Conservation (phyloP, 106 monocot species). For the Platanthera guangdongensis region DNA sequence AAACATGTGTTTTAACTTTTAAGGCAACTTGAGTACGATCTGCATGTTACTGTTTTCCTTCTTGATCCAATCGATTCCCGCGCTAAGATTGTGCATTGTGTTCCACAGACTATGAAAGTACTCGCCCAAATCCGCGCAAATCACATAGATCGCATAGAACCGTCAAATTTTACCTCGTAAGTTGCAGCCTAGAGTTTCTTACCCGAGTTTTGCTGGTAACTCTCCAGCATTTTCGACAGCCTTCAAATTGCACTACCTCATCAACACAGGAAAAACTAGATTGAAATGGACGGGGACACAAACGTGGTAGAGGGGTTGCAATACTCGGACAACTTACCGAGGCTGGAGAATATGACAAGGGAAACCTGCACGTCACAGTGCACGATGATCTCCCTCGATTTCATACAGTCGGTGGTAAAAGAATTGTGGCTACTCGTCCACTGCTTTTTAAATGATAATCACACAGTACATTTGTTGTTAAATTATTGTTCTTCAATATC, state of each 20-base stretch:
- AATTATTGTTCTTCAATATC: no score
- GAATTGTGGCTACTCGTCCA: no score
- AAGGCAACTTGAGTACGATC: conserved; percentile 68
- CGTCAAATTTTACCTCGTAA: conserved; percentile 53
- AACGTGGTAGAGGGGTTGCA: conserved; percentile 60
- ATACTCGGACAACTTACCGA: conserved; percentile 84
- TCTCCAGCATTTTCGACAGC: conserved; percentile 72
- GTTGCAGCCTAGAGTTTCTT: conserved; percentile 85
- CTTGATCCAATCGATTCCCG: conserved; percentile 81
- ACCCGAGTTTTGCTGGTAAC: conserved; percentile 69
- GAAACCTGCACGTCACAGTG: conserved; percentile 71
- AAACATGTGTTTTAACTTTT: neutral
- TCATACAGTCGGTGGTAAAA: conserved; percentile 6
- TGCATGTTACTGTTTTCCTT: conserved; percentile 98
- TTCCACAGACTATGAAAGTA: no score
- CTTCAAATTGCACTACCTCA: conserved; percentile 12
- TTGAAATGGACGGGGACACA: neutral
- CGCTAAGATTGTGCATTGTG: conserved; percentile 51
- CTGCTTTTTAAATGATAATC: no score
- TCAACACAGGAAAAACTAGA: neutral
- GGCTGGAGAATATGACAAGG: conserved; percentile 83
- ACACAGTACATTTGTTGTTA: no score
- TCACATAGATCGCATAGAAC: neutral
- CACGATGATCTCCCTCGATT: conserved; percentile 87
- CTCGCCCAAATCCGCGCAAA: no score